Evolutionary conservation across 2,329 filamentous ascomycete genomes (phyloP).

Genomic region (Hypoxylon sp.): DNA sequence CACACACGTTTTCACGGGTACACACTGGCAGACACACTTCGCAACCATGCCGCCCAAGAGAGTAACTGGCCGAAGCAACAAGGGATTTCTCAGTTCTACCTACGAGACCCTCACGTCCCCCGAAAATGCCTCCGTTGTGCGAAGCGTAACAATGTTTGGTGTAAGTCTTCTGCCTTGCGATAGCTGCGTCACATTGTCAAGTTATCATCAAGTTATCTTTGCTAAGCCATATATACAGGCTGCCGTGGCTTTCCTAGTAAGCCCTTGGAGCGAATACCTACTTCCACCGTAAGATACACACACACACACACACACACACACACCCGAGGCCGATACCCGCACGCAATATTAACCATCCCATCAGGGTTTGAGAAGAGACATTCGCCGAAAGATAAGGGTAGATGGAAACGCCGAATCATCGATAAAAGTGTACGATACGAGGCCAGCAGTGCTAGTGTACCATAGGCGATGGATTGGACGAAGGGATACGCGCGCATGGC

Average conservation of each 20-base stretch:
- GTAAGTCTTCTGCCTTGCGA: conserved; percentile 59
- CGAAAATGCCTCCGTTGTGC: conserved; percentile 78
- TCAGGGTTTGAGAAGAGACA: conserved; percentile 26
- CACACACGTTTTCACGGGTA: no score
- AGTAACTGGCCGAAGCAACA: conserved; percentile 63
- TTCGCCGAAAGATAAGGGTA: not conserved
- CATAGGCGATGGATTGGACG: conserved; percentile 15
- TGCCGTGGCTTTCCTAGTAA: conserved; percentile 76
- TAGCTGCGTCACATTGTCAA: not conserved
- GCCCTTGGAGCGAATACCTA: conserved; percentile 76
- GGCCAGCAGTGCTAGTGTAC: conserved; percentile 10
- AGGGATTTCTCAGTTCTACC: conserved; percentile 70
- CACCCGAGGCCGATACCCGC: not conserved
- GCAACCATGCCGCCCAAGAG: conserved; percentile 74
- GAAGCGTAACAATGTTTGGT: conserved; percentile 77
- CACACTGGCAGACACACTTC: not conserved
- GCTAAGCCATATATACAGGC: conserved; percentile 60
- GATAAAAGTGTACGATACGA: conserved; percentile 37
- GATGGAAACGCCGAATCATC: conserved; percentile 1
- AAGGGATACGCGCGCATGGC: conserved; percentile 21
- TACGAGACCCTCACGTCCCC: conserved; percentile 75
- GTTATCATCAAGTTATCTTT: not conserved
- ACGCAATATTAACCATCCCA: conserved; percentile 21
- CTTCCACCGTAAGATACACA: conserved; percentile 71
- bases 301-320: not conserved